A percentile compares a stretch with the other conserved stretches of the same genome.
These are phyloP conservation scores for Cyclotella baltica DNA, from an alignment of 108 stramenopile species.

Conservation along the genomic window DNA sequence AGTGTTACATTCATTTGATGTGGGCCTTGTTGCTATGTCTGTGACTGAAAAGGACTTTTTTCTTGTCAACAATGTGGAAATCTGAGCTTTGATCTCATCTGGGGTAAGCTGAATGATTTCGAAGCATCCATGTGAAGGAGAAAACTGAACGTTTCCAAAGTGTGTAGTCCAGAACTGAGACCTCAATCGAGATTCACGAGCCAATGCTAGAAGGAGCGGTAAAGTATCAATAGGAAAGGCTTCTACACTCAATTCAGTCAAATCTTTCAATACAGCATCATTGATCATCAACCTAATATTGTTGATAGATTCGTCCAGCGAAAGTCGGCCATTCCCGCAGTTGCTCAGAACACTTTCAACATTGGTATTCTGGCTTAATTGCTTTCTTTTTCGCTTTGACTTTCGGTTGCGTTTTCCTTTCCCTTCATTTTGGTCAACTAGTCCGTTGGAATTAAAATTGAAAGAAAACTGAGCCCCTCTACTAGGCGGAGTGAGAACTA, in stretches of 20 bases:
- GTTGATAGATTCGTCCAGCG: background rate
- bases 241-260: background rate
- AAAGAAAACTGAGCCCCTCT: background rate
- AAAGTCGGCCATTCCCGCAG: background rate
- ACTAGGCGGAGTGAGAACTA: background rate
- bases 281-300: background rate
- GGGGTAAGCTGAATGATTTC: background rate
- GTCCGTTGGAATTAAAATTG: background rate
- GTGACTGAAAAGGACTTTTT: background rate
- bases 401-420: background rate
- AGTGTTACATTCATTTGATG: background rate
- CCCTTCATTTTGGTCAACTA: background rate
- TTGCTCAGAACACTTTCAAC: too few relatives aligned
- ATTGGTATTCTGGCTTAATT: background rate
- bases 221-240: background rate
- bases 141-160: constrained; percentile 5
- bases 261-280: background rate
- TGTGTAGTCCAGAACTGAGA: background rate
- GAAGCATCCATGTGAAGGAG: background rate
- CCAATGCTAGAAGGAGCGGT: background rate
- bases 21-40: background rate
- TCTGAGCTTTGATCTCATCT: background rate
- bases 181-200: background rate
- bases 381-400: constrained; percentile 3
- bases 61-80: background rate